Conservation (phyloP, 2,329 filamentous ascomycete genomes). For the Neospermospora avenae region DNA sequence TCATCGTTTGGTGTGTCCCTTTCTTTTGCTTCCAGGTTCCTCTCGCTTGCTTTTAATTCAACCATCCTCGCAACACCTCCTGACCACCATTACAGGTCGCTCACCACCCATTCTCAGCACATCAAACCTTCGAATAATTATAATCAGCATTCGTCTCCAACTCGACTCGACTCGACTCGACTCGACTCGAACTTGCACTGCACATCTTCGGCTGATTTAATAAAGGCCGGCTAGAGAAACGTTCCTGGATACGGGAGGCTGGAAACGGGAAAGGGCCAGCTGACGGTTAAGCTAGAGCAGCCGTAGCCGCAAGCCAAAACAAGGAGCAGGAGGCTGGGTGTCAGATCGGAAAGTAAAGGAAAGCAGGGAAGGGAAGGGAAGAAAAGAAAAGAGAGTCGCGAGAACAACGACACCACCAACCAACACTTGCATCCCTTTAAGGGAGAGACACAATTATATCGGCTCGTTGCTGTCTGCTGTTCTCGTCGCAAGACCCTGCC, state of each 20-base stretch:
- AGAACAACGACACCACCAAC: not conserved
- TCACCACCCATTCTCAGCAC: not conserved
- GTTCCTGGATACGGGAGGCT: slow-evolving; percentile 6
- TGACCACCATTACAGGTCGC: not conserved
- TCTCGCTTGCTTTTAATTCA: not conserved
- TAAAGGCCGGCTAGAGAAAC: not conserved
- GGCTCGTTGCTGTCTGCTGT: not conserved
- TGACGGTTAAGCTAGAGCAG: not conserved
- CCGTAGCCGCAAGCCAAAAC: slow-evolving; percentile 1
- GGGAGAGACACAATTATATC: not conserved
- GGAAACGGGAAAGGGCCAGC: slow-evolving; percentile 6
- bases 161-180: not conserved
- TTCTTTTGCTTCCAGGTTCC: no score
- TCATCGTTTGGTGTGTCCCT: no score
- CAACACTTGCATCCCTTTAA: not conserved
- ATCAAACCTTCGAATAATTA: not conserved
- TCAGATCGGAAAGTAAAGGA: not conserved
- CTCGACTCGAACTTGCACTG: not conserved
- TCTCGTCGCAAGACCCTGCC: not conserved
- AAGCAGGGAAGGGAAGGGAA: not conserved
- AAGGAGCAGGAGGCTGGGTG: slow-evolving; percentile 1
- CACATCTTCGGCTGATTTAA: not conserved
- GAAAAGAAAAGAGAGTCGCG: not conserved
- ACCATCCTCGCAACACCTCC: not conserved
- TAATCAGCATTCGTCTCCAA: not conserved